Evolutionary conservation across 352 stramenopile genomes (phyloP), one percentile per base, ranked within the genome.

Genomic region (Phytophthora cactorum): DNA sequence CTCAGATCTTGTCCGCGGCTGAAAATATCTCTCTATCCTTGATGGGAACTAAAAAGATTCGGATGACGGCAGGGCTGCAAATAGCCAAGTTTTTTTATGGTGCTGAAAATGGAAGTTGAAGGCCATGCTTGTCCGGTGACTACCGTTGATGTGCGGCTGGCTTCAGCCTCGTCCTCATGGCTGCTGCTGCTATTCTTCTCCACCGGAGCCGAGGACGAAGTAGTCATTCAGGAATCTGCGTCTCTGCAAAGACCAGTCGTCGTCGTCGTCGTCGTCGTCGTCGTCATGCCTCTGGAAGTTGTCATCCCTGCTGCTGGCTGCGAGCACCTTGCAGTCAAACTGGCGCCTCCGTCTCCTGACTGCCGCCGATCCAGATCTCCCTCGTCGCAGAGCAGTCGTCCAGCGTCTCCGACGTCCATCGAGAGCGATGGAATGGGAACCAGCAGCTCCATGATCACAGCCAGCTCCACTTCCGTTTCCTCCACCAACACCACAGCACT

Each of bases 161-260:
- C 63, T 66, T 76, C 63, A 66, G 50, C 59, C 52, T 73, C 64
- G 69, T 77, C 64, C 64, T 77, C 69, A 22, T 22, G 22, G 22
- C 22, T 22, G 22, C 22, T 22, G 22, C 22, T 22, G 22, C 22
- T 22, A 22, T 22, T 22, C 22, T 22, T 22, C 22, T 22, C 22
- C 22, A 41, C 17, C 52, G 15, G 32, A 15, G 49, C 25, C 22
- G 28, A 51, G 14, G 12, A 50, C 34, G 52, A 22, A 22, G 47
- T 8, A 10, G 43, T 52, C 70, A 77, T 77, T 77, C 46, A 63
- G 39, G 58, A 77, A 74, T 71, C 65, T 73, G 44, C 70, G 47
- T 3, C 17, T 62, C 46, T 38, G 52, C 36, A 22, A 22, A 22
- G 22, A 22, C 22, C 22, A 1, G 22, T 22, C 22, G 22, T 22